phyloP scores from a whole-genome alignment of 2,329 filamentous ascomycete species.

The Pseudonectria foliicola region DNA sequence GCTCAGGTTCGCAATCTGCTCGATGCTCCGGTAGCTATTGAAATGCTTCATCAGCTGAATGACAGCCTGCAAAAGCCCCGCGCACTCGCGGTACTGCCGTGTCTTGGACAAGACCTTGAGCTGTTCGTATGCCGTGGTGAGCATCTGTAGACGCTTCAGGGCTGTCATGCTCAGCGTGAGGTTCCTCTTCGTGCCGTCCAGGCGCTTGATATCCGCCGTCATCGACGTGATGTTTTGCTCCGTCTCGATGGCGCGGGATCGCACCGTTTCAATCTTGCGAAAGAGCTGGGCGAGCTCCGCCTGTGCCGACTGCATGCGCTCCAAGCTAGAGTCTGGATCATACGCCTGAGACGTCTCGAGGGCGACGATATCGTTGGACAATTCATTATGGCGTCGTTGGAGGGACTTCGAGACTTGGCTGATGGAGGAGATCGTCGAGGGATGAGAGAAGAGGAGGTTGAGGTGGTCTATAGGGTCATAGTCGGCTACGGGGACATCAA shows the following conservation, averaged over 20 bases:
- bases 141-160: slow-evolving; percentile 93
- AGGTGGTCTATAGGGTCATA: slow-evolving; percentile 92
- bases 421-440: slow-evolving; percentile 74
- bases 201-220: slow-evolving; percentile 96
- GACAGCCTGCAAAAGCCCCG: slow-evolving; percentile 86
- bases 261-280: slow-evolving; percentile 88
- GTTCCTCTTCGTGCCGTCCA: slow-evolving; percentile 95
- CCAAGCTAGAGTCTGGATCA: slow-evolving; percentile 78
- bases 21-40: slow-evolving; percentile 94
- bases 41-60: slow-evolving; percentile 98
- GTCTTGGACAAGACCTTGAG: slow-evolving; percentile 74
- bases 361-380: slow-evolving; percentile 68
- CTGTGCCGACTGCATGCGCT: slow-evolving; percentile 87
- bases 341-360: slow-evolving; percentile 74
- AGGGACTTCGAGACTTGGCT: slow-evolving; percentile 67
- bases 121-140: slow-evolving; percentile 98
- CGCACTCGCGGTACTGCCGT: slow-evolving; percentile 90
- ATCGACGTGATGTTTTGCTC: slow-evolving; percentile 96
- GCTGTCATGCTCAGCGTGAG: slow-evolving; percentile 96
- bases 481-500: slow-evolving; percentile 43
- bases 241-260: slow-evolving; percentile 80
- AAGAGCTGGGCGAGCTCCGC: slow-evolving; percentile 84
- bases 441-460: slow-evolving; percentile 87
- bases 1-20: slow-evolving; percentile 91
- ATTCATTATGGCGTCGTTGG: slow-evolving; percentile 68